These are phyloP conservation scores for Eucalyptus regnans DNA, from an alignment of 345 rosid species.

Conservation along the genomic window DNA sequence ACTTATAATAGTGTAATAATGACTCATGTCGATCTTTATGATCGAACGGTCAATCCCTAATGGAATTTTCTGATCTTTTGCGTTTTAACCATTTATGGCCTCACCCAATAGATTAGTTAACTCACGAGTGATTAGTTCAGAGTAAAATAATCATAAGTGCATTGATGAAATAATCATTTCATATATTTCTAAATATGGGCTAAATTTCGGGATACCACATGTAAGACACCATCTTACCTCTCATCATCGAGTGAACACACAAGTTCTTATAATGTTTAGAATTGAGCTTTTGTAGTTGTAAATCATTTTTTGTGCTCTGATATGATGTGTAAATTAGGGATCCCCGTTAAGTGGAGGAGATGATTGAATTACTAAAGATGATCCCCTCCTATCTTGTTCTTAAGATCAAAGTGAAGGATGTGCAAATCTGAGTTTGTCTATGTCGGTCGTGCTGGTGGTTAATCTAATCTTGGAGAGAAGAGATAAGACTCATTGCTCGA, in stretches of 20 bases:
- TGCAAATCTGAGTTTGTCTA: neutral
- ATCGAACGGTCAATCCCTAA: too few relatives aligned
- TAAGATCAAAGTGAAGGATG: neutral
- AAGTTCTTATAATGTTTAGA: too few relatives aligned
- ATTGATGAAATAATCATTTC: too few relatives aligned
- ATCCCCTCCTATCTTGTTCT: too few relatives aligned
- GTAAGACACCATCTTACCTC: too few relatives aligned
- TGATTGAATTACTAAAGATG: neutral
- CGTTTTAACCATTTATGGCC: fast-evolving
- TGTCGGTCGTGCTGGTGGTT: neutral
- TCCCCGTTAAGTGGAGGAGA: neutral
- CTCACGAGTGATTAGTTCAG: fast-evolving
- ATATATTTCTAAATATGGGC: fast-evolving
- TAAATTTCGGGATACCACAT: too few relatives aligned
- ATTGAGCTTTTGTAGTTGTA: neutral
- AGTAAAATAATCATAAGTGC: too few relatives aligned
- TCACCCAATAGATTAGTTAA: too few relatives aligned
- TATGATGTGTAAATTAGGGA: neutral
- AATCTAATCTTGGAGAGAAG: neutral
- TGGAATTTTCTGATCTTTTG: too few relatives aligned
- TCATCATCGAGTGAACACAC: neutral
- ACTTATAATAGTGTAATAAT: too few relatives aligned
- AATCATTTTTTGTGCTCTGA: neutral
- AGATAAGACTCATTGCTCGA: too few relatives aligned
- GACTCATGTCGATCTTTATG: fast-evolving